Evolutionary conservation across 2,329 filamentous ascomycete species (phyloP), one percentile per base, ranked within the genome.

Genomic region (Boeremia lycopersici): DNA sequence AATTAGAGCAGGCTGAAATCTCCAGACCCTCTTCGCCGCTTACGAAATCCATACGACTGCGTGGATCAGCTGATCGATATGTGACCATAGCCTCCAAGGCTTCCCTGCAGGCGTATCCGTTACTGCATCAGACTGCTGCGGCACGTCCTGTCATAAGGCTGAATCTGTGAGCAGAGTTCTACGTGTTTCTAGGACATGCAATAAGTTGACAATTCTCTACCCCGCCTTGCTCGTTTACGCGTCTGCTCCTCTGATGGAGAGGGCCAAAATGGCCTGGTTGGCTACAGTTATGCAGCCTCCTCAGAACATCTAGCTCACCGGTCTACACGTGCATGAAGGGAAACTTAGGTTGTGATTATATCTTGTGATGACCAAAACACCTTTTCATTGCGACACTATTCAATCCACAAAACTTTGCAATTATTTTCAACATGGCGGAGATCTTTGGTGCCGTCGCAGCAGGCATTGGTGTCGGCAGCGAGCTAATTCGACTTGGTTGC

Each of bases 171-270:
- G 6, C 6, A 34, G 19, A 3, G 4, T 28, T 44, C 28, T 26
- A 12, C 8, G 7, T 36, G 19, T 7, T 47, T 47, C 44, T 13
- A 1, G 4, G 6, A 23, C 5, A 23, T 38, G 17, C 33, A 15
- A 31, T 6, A 13, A 19, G 2, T 33, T 6, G 13, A 17, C 29
- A 17, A 31, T 39, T 8, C n/a, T 23, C 38, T 25, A 47, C 49
- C 42, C 49, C 49, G 42, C 42, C 9, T 10, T 41, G 34, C 23
- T 30, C 49, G 42, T 13, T 11, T 46, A 41, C 29, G 35, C 35
- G 13, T 9, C 35, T 41, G 35, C 30, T 15, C 25, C 19, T 4
- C 11, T 52, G 29, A 15, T 13, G 49, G 49, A 46, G 49, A 25
- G 15, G 35, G 29, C 6, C 23, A 3, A 41, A 46, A 35, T 26